Percentiles rank a stretch among this genome's conserved stretches.
Evolutionary conservation across 148 eudicot genomes (phyloP).

Genomic region (Rhododendron williamsianum): DNA sequence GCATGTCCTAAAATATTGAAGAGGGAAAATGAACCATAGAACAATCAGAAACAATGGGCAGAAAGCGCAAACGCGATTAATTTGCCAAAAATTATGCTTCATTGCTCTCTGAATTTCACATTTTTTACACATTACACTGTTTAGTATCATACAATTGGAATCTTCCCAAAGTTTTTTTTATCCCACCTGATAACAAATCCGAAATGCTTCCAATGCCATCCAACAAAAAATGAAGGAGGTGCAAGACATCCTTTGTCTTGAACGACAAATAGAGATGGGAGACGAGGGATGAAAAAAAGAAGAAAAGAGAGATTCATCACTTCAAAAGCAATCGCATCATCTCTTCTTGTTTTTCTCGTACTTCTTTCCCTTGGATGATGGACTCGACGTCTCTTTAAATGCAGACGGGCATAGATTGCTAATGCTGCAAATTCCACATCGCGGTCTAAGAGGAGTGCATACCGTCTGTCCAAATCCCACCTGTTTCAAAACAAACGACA

Average conservation of each 20-base stretch:
- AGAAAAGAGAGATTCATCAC: slow-evolving; percentile 4
- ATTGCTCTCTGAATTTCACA: not conserved
- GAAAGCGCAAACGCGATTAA: not conserved
- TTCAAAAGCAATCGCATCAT: not conserved
- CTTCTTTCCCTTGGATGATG: slow-evolving; percentile 55
- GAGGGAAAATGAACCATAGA: not conserved
- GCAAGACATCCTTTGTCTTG: not conserved
- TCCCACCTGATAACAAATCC: not conserved
- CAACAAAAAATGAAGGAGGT: not conserved
- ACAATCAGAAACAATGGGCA: not conserved
- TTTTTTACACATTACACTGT: not conserved
- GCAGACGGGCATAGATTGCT: slow-evolving; percentile 78
- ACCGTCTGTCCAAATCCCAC: slow-evolving; percentile 96
- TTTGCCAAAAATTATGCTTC: not conserved
- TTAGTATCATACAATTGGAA: not conserved
- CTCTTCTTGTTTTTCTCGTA: slow-evolving; percentile 9
- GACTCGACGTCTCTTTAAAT: slow-evolving; percentile 62
- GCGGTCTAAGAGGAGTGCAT: slow-evolving; percentile 83
- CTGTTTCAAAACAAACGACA: slow-evolving; percentile 25
- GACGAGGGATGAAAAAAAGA: not conserved
- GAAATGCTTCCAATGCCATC: not conserved
- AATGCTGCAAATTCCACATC: slow-evolving; percentile 55
- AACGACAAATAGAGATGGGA: not conserved
- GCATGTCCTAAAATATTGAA: not conserved
- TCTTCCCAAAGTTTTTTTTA: not conserved